Conservation (phyloP, 2,329 filamentous ascomycete genomes). For the Microdochium nivale region DNA sequence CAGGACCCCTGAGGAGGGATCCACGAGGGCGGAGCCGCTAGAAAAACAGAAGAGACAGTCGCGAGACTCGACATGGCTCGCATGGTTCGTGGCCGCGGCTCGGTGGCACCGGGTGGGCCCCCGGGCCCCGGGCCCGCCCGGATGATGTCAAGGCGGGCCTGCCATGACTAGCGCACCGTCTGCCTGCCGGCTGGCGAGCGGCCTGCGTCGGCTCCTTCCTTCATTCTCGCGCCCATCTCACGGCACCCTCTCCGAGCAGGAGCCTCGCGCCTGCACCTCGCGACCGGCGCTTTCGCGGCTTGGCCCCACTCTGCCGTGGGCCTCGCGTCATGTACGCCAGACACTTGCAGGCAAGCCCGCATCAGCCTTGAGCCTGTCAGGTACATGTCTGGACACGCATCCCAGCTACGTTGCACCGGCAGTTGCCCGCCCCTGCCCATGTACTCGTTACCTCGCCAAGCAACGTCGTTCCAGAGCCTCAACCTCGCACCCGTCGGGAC, state of each 20-base stretch:
- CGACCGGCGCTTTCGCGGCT: neutral
- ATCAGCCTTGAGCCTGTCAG: neutral
- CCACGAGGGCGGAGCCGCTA: constrained; percentile 1
- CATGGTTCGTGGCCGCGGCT: neutral
- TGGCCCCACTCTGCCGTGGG: neutral
- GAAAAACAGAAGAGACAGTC: neutral
- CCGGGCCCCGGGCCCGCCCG: neutral
- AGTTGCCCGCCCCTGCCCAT: neutral
- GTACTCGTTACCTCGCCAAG: neutral
- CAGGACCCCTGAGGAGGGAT: neutral
- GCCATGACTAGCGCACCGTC: neutral
- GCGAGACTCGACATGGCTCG: too few relatives aligned
- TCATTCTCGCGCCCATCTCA: too few relatives aligned
- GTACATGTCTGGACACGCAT: neutral
- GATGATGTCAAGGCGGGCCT: neutral
- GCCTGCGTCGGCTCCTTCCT: neutral
- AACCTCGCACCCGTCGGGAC: too few relatives aligned
- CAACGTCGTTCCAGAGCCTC: too few relatives aligned
- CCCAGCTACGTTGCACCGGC: neutral
- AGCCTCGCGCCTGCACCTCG: neutral
- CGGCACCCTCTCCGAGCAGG: too few relatives aligned
- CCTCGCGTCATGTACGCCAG: too few relatives aligned
- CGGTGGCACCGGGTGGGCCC: neutral
- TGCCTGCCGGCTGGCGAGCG: neutral
- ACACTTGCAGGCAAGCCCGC: neutral